These are phyloP conservation scores for Solanum megistacrolobum DNA, from an alignment of 257 asterid genomes.

Conservation along the genomic window DNA sequence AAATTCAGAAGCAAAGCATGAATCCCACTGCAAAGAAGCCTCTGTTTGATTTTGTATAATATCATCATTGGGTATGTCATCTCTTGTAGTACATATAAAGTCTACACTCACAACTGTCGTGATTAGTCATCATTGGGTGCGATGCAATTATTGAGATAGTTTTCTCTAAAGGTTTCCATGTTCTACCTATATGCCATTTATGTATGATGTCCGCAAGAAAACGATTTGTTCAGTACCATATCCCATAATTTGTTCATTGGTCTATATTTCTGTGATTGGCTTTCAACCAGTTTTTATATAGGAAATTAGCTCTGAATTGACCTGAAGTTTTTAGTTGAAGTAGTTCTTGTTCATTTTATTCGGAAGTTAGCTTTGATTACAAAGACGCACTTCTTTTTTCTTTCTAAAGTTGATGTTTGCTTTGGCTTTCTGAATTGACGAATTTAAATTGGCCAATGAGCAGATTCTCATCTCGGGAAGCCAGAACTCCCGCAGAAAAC, in stretches of 20 bases:
- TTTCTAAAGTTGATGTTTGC: neutral
- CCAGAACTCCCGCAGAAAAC: neutral
- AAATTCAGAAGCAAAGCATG: conserved; percentile 21
- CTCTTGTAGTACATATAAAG: neutral
- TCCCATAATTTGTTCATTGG: neutral
- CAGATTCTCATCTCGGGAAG: neutral
- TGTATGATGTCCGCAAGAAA: neutral
- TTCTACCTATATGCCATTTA: neutral
- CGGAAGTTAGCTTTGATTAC: neutral
- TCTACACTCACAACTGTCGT: neutral
- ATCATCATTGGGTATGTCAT: neutral
- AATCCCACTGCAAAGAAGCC: conserved; percentile 40
- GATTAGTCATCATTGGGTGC: neutral
- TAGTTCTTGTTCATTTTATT: neutral
- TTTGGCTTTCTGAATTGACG: neutral
- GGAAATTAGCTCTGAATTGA: neutral
- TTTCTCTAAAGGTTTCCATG: neutral
- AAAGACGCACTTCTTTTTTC: neutral
- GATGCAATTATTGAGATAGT: neutral
- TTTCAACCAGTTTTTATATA: neutral
- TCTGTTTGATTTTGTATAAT: conserved; percentile 54
- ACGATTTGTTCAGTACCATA: neutral
- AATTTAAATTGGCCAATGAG: neutral
- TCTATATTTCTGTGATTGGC: neutral
- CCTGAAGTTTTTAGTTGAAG: neutral